Base-by-base conservation (phyloP, 2,329 filamentous ascomycete genomes). In the Plectosphaerella cucumerina region DNA sequence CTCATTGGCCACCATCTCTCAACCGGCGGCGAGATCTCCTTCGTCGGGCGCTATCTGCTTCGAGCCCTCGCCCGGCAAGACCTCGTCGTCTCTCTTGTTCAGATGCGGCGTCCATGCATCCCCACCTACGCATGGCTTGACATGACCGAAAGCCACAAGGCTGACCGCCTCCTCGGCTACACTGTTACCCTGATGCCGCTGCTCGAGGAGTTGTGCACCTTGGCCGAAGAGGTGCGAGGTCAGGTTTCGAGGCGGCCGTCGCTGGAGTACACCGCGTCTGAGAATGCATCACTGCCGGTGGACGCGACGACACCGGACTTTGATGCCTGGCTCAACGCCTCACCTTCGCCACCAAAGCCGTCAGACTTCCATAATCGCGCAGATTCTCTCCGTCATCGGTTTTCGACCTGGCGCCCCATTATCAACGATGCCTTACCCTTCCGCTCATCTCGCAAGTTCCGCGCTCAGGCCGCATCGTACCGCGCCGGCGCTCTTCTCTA, bases 111-210 rank as follows among this genome's bases (percentile, higher is more conserved):
- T 3, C 57, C 57, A 6, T 47, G 51, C 10, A 60, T 65, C 17
- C 58, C 62, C 3, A 58, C 57, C 5, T 49, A 50, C 4, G 53
- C 60, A 18, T 66, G 63, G 62, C 55, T 66, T 1, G 58, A 64
- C 18, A 18, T 39, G 31, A 58, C 60, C 9, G 51, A 59, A 39
- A 50, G 47, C 23, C 44, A 39, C 15, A 53, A 58, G 6, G 59
- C 61, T 9, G 64, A 66, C 48, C 62, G 64, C 9, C 59, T 66
- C 44, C 63, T 66, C 51, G 64, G 63, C 2, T 65, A 61, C 37
- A 66, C 62, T 1, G 42, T 52, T 3, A 61, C 62, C 11, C 49
- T 66, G 18, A 64, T 66, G 62, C 62, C 62, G 6, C 52, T 66
- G 4, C 53, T 66, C 1, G 53, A 57, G 21, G 62, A 65, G 31